Evolutionary conservation across 2,329 filamentous ascomycete species (phyloP).

Genomic region (Fusarium domesticum): DNA sequence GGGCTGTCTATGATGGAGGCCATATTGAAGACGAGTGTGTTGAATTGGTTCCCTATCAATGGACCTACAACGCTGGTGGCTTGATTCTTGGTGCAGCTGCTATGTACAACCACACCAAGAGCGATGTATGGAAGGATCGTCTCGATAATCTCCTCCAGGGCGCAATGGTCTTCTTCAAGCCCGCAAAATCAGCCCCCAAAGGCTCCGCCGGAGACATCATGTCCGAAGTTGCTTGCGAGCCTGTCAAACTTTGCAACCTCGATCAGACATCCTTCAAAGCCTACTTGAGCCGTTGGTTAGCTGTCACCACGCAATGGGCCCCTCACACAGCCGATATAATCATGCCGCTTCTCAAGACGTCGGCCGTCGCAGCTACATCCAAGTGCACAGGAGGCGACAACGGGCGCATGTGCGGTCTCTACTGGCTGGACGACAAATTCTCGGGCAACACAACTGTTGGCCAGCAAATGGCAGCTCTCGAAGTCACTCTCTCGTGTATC

Average conservation of each 20-base stretch:
- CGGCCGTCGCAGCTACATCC: slow-evolving; percentile 54
- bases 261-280: slow-evolving; percentile 65
- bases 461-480: slow-evolving; percentile 68
- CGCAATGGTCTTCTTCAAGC: slow-evolving; percentile 52
- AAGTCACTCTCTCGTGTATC: slow-evolving; percentile 61
- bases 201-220: slow-evolving; percentile 54
- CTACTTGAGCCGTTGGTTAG: slow-evolving; percentile 60
- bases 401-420: slow-evolving; percentile 57
- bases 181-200: not conserved
- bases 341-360: slow-evolving; percentile 52
- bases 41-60: slow-evolving; percentile 58
- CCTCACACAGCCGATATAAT: slow-evolving; percentile 55
- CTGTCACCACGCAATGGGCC: slow-evolving; percentile 60
- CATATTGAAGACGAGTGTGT: slow-evolving; percentile 57
- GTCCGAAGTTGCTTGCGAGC: slow-evolving; percentile 65
- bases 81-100: slow-evolving; percentile 65
- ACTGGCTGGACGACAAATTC: slow-evolving; percentile 56
- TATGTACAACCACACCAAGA: slow-evolving; percentile 62
- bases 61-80: slow-evolving; percentile 66
- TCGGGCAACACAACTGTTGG: slow-evolving; percentile 62
- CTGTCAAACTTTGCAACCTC: slow-evolving; percentile 56
- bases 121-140: slow-evolving; percentile 54
- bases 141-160: slow-evolving; percentile 55
- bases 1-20: slow-evolving; percentile 61
- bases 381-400: slow-evolving; percentile 58